phyloP scores from a whole-genome alignment of 2,329 filamentous ascomycete species.

The Hirsutella rhossiliensis region DNA sequence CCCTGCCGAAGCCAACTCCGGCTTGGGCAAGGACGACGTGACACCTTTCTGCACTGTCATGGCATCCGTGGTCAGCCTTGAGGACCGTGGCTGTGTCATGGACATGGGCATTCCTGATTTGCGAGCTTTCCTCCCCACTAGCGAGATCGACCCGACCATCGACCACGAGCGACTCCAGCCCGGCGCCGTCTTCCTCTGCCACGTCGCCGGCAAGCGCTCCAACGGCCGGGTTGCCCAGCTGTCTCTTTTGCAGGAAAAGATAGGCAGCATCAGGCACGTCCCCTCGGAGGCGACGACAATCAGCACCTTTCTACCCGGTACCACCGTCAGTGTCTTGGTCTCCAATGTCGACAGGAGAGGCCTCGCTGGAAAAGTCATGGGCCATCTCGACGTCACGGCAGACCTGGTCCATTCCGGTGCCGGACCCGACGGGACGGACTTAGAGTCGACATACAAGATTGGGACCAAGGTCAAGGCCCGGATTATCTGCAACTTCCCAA shows the following conservation, averaged over 20 bases:
- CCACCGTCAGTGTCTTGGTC: conserved; percentile 75
- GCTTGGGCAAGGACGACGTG: conserved; percentile 60
- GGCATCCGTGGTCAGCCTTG: conserved; percentile 80
- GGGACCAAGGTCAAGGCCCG: conserved; percentile 77
- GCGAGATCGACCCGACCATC: conserved; percentile 59
- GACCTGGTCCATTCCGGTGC: conserved; percentile 82
- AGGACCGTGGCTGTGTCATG: conserved; percentile 93
- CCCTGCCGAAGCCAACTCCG: conserved; percentile 66
- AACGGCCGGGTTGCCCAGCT: conserved; percentile 81
- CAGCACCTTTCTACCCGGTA: conserved; percentile 82
- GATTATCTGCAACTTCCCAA: conserved; percentile 78
- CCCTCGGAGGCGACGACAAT: conserved; percentile 73
- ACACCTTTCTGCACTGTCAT: conserved; percentile 70
- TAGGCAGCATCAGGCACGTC: conserved; percentile 53
- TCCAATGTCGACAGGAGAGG: conserved; percentile 64
- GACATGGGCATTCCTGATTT: conserved; percentile 66
- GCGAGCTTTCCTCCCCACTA: conserved; percentile 75
- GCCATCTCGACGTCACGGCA: conserved; percentile 79
- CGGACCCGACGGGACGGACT: conserved; percentile 54
- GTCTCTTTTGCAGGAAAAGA: conserved; percentile 58
- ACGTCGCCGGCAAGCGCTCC: conserved; percentile 61
- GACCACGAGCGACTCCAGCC: conserved; percentile 61
- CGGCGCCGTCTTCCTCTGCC: conserved; percentile 74
- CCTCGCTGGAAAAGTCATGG: conserved; percentile 84
- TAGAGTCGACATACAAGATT: conserved; percentile 69